Base-by-base conservation (phyloP, 2,329 filamentous ascomycete species). In the Aspergillus bombycis region DNA sequence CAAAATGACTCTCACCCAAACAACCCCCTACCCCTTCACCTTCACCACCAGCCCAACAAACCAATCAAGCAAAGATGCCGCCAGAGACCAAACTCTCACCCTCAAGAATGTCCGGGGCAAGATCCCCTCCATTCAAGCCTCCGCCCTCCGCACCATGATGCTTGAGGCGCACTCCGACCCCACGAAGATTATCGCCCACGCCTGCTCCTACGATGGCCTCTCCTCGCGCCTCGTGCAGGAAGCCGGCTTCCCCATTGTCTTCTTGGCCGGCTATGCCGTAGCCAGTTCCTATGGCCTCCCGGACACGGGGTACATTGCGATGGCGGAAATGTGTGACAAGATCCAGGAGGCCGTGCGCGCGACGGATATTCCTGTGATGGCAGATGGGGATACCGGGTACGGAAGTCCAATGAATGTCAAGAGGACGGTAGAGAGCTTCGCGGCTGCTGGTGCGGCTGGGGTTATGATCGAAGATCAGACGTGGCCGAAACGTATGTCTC, bases 281-380 rank as follows among this genome's bases (percentile, higher is more conserved):
- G 72, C 81, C 0, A 77, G 74, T 19, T 67, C 78, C 0, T 76
- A 78, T 57, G 79, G 80, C 1, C 71, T 84, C 0, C 82, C 82
- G 0, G 81, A 84, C 64, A 81, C 82, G 0, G 82, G 82, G 1
- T 84, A 84, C 57, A 83, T 84, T 59, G 81, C 82, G 2, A 79
- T 83, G 66, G 72, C 76, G 10, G 82, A 84, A 63, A 78, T 83
- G 72, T 80, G 77, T 53, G 73, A 75, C 16, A 82, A 81, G 67
- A 79, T 84, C 53, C 78, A 82, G 58, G 81, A 84, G 62, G 73
- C 73, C 0, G 71, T 73, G 1, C 73, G 80, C 1, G 75, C 76
- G 45, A 76, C 77, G 0, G 75, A 57, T 1, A 61, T 83, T 0
- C 82, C 81, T 0, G 68, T 84, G 26, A 73, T 84, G 66, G 81